Percentiles rank a stretch among this genome's conserved stretches.
These are phyloP conservation scores for Rutidosis leptorrhynchoides DNA, from an alignment of 129 eudicot species.

Conservation along the genomic window DNA sequence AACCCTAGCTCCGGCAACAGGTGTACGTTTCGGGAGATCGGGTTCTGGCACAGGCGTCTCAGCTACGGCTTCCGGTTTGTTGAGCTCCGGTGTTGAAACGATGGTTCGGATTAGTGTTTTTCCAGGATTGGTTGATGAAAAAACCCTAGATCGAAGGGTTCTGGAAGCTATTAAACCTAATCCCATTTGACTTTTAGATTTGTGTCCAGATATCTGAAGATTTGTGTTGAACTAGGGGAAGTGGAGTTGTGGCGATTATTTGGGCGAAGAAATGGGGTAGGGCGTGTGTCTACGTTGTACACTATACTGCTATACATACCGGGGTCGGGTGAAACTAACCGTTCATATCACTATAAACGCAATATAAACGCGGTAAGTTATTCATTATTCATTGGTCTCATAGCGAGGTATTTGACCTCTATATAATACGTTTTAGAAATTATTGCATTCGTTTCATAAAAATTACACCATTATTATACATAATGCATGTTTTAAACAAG, in stretches of 20 bases:
- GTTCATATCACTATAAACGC: no score
- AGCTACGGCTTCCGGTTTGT: constrained; percentile 53
- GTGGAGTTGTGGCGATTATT: constrained; percentile 17
- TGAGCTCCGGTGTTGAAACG: constrained; percentile 70
- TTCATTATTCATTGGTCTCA: no score
- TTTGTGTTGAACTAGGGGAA: constrained; percentile 6
- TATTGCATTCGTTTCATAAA: no score
- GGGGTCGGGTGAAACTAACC: no score
- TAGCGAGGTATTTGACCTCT: no score
- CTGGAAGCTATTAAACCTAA: constrained; percentile 67
- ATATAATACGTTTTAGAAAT: no score
- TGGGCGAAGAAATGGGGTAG: constrained; percentile 18
- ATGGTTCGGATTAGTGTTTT: constrained; percentile 39
- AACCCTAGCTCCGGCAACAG: constrained; percentile 83
- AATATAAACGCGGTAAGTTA: no score
- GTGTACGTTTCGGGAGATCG: constrained; percentile 58
- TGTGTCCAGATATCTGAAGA: not conserved
- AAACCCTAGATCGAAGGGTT: constrained; percentile 46
- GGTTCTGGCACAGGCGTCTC: constrained; percentile 32
- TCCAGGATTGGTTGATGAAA: constrained; percentile 14
- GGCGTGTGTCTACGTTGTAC: constrained; percentile 30
- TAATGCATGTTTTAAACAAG: no score
- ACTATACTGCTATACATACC: constrained; percentile 4
- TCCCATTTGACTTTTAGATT: constrained; percentile 48
- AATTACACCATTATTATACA: no score